Base-by-base conservation (phyloP, 164 flowering plant genomes). In the Stephania japonica region DNA sequence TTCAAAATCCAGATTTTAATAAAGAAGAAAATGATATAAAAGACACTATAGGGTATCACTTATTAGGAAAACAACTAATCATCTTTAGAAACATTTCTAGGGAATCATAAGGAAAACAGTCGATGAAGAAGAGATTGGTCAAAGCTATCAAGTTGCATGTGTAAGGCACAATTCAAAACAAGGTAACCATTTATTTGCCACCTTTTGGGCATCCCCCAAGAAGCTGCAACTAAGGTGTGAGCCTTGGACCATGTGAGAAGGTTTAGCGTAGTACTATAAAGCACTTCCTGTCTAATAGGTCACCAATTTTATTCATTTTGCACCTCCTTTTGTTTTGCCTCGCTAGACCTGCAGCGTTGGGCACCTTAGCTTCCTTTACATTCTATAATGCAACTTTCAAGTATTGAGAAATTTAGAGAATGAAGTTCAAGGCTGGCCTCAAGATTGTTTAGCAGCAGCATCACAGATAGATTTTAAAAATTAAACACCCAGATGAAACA, bases 221-320 rank as follows among this genome's bases (percentile, higher is more conserved):
- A 18, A 56, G 21, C 63, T 56, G 4, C 7, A 56, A 56, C 7
- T 56, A n/a, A n/a, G 63, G 63, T 16, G 63, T 56, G 23, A 5
- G 63, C 63, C 63, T 53, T 56, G 63, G 63, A 18, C 63, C 63
- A 56, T 19, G 63, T 56, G 63, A n/a, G 38, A 56, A 56, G 63
- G 63, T 18, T 7, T 16, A 53, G 19, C 56, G 16, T 2, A 53
- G 61, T 21, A 53, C 2, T 53, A 53, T 18, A 18, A 43, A 14
- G n/a, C n/a, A 56, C n/a, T 56, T 16, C n/a, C 18, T 14, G n/a
- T 5, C 21, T 19, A 56, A 19, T 56, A 56, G 2, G n/a, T 56
- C n/a, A 18, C n/a, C 1, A 56, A 56, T 56, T 19, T 56, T n/a
- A 56, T 56, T 53, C 11, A 18, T 18, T 56, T 56, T 56, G 63